phyloP scores from a whole-genome alignment of 495 filamentous ascomycete species.

The Xylaria intraflava region DNA sequence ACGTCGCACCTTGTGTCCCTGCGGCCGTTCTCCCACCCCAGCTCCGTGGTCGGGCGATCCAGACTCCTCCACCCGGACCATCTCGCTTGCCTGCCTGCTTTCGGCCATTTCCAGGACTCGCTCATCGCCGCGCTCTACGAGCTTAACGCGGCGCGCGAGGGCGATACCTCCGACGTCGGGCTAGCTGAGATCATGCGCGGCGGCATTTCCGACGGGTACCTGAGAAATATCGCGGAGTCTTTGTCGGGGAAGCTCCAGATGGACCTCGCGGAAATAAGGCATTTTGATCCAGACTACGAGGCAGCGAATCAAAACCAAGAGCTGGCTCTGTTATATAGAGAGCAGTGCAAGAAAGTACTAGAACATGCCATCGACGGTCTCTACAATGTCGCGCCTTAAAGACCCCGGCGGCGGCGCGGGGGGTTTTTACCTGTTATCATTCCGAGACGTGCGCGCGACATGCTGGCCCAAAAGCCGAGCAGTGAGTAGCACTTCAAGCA shows the following conservation, averaged over 20 bases:
- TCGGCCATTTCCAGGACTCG: conserved; percentile 37
- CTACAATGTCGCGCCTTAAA: conserved; percentile 6
- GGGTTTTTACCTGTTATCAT: background rate
- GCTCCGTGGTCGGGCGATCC: conserved; percentile 29
- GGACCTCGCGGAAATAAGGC: conserved; percentile 29
- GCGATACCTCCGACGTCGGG: conserved; percentile 8
- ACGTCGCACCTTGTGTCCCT: conserved; percentile 34
- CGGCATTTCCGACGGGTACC: conserved; percentile 11
- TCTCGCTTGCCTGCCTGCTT: conserved; percentile 24
- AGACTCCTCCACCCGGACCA: conserved; percentile 21
- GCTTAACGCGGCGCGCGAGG: conserved; percentile 12
- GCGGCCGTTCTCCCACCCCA: conserved; percentile 29
- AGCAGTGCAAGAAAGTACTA: conserved; percentile 35
- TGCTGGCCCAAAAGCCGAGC: no score
- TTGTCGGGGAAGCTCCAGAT: conserved; percentile 23
- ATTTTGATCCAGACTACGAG: conserved; percentile 24
- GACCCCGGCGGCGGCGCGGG: background rate
- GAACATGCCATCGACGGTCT: conserved; percentile 25
- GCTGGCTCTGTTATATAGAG: conserved; percentile 35
- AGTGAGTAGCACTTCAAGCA: background rate
- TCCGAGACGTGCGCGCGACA: no score
- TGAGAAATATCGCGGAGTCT: conserved; percentile 17
- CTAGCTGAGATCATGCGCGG: conserved; percentile 22
- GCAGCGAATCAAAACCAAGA: conserved; percentile 33
- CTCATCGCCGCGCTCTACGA: conserved; percentile 30